These are phyloP conservation scores for Saccharomyces eubayanus DNA, from an alignment of 805 yeast genomes.

Conservation along the genomic window DNA sequence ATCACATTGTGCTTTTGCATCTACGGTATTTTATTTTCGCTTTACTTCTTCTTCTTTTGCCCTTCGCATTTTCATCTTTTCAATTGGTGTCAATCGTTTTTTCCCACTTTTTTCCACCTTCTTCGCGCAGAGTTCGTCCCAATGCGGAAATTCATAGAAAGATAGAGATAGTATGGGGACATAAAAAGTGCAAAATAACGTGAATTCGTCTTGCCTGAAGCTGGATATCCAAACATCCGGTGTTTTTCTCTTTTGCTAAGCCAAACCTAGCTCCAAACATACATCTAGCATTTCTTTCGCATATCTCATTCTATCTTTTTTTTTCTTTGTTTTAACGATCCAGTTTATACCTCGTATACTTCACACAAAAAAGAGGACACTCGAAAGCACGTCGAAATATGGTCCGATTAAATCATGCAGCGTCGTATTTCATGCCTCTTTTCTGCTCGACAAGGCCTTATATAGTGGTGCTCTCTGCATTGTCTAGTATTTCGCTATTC, in stretches of 20 bases:
- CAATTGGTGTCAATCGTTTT: background rate
- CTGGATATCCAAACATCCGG: background rate
- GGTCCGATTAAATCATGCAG: conserved; percentile 27
- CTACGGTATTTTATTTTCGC: background rate
- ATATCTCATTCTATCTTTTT: background rate
- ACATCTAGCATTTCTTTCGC: background rate
- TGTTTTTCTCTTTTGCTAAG: background rate
- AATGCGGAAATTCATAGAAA: background rate
- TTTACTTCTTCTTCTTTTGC: background rate
- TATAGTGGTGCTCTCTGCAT: conserved; percentile 13
- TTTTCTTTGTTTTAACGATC: background rate
- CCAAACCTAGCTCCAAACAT: background rate
- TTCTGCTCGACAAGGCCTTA: conserved; percentile 26
- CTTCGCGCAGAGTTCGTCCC: background rate
- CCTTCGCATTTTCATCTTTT: background rate
- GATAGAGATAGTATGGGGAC: background rate
- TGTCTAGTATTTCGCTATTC: conserved; percentile 11
- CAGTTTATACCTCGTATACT: background rate
- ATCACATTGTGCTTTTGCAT: background rate
- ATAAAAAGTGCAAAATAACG: background rate
- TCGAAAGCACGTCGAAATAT: conserved; percentile 5
- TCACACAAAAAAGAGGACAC: conserved; percentile 1
- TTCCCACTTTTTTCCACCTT: background rate
- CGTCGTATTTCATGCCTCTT: conserved; percentile 29
- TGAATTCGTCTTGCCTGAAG: background rate